Base-by-base conservation (phyloP, 1,139 yeast genomes). In the Meyerozyma smithsonii region DNA sequence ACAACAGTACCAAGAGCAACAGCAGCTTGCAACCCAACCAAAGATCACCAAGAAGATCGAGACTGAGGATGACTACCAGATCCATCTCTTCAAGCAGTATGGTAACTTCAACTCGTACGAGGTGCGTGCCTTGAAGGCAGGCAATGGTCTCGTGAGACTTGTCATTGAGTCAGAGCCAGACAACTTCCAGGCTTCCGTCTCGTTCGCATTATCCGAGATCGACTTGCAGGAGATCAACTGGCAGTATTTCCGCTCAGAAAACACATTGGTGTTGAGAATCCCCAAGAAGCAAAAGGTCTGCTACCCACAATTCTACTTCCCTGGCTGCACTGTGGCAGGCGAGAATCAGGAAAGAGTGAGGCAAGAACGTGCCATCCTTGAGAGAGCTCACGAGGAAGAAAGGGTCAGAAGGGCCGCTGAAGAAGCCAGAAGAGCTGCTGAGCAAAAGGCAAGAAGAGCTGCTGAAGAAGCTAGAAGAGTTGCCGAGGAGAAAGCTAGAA, bases 41-140 rank as follows among this genome's bases (percentile, higher is more conserved):
- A 61, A 60, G 45, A 59, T 66, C 12, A 49, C 67, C 28, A 64
- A 62, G 50, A 62, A 65, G 46, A 52, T 64, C 15, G 74, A 69
- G 46, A 53, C 64, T 14, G 71, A 65, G 36, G 65, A 64, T 36
- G 52, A 51, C 12, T 66, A 60, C 44, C 72, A 67, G 45, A 61
- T 69, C 39, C 72, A 69, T 43, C 60, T 70, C 39, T 61, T 55
- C 45, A 69, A 69, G 47, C 52, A 54, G 17, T 54, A 47, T 32
- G 74, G 74, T 5, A 52, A 59, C 50, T 70, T 67, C 49, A 53
- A 57, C 38, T 55, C 63, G 16, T 70, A 68, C 48, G 74, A 70
- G 48, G 66, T 70, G 28, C 62, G 53, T 42, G 70, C 63, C 3
- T 46, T 62, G 28, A 64, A 57, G 47, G 36, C 32, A 25, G 39